Percentiles rank a stretch among this genome's conserved stretches.
Conservation (phyloP, 108 stramenopile genomes). For the Discostella stelligeroides region DNA sequence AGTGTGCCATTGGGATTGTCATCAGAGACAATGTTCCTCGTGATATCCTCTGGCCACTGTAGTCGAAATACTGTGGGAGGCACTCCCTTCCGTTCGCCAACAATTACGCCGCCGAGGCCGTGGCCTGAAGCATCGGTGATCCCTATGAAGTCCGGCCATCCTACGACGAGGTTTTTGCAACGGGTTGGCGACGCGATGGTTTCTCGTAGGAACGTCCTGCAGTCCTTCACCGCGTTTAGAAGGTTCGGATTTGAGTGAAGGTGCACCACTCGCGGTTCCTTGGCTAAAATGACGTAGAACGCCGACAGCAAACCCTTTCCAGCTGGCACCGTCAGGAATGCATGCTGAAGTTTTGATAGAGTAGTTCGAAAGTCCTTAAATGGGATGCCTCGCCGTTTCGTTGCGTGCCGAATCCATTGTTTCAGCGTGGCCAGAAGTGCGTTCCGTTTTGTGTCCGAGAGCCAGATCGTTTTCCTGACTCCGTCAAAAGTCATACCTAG, state of each 20-base stretch:
- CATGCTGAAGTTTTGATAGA: too few relatives aligned
- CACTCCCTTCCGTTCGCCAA: neutral
- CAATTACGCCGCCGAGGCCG: neutral
- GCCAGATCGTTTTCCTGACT: conserved; percentile 8
- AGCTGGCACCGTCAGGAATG: too few relatives aligned
- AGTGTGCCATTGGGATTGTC: conserved; percentile 35
- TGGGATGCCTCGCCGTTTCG: conserved; percentile 3
- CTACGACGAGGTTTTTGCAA: neutral
- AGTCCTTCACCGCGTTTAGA: neutral
- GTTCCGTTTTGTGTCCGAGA: neutral
- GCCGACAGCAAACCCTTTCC: conserved; percentile 1
- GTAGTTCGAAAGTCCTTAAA: too few relatives aligned
- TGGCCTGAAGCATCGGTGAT: neutral
- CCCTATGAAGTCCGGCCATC: conserved; percentile 1
- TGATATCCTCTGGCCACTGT: conserved; percentile 30
- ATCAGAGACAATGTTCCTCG: conserved; percentile 12
- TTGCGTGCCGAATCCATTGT: too few relatives aligned
- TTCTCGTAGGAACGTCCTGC: conserved; percentile 2
- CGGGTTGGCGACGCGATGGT: neutral
- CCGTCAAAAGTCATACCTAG: conserved; percentile 33
- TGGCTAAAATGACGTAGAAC: neutral
- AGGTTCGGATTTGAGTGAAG: neutral
- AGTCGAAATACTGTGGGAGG: conserved; percentile 9
- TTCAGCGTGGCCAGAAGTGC: neutral
- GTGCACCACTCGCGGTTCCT: neutral